A percentile compares a stretch with the other conserved stretches of the same genome.
Conservation (phyloP, 805 yeast species). For the Nakazawaea siamensis region DNA sequence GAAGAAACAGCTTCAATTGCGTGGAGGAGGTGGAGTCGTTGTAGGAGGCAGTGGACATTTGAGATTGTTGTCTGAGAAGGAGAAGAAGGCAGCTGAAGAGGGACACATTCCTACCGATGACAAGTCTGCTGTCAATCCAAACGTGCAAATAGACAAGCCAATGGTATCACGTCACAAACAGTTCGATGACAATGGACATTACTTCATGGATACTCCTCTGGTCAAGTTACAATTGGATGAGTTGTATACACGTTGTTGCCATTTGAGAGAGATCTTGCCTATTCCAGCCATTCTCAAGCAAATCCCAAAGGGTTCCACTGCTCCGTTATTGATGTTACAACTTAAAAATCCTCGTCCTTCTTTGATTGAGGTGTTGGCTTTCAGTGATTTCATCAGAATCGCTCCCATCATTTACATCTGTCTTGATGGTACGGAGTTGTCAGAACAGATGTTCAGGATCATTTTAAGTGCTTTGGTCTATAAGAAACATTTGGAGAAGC, state of each 20-base stretch:
- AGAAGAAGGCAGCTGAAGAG: constrained; percentile 8
- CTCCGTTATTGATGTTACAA: constrained; percentile 66
- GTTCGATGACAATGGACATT: constrained; percentile 10
- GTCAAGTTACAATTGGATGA: constrained; percentile 47
- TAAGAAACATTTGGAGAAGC: constrained; percentile 58
- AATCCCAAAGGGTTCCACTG: constrained; percentile 66
- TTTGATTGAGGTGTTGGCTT: constrained; percentile 76
- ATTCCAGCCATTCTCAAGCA: constrained; percentile 85
- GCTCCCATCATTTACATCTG: constrained; percentile 74
- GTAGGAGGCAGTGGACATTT: constrained; percentile 74
- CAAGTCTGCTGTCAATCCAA: constrained; percentile 14
- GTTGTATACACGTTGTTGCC: constrained; percentile 89
- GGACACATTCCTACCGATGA: not conserved
- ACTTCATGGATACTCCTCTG: constrained; percentile 25
- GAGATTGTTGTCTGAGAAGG: constrained; percentile 24
- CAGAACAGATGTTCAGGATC: constrained; percentile 69
- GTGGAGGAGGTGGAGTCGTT: constrained; percentile 64
- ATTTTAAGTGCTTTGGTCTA: constrained; percentile 63
- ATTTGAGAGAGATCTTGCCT: constrained; percentile 83
- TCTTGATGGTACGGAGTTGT: constrained; percentile 70
- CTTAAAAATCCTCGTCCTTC: constrained; percentile 87
- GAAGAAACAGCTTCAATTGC: constrained; percentile 15
- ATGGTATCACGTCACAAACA: constrained; percentile 31
- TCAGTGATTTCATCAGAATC: constrained; percentile 79
- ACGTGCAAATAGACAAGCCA: constrained; percentile 62